Evolutionary conservation across 345 rosid species (phyloP).

Genomic region (Dimocarpus longan): DNA sequence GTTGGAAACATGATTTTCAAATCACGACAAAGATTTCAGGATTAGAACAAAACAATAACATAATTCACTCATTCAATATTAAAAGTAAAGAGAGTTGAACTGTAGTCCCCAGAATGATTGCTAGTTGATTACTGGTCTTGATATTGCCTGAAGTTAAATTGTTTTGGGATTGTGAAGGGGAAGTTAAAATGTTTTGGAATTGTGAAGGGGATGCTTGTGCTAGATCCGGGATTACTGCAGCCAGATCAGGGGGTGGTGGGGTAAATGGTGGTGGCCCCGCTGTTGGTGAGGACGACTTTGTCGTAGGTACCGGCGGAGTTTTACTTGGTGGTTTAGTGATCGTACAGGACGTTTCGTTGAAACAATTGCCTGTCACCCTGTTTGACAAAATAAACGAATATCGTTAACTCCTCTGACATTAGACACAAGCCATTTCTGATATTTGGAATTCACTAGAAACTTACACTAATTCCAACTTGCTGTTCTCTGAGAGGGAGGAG

Average conservation of each 20-base stretch:
- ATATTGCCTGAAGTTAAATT: not conserved
- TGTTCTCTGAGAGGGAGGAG: conserved; percentile 17
- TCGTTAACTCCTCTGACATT: not conserved
- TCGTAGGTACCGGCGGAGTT: not conserved
- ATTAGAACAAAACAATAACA: not conserved
- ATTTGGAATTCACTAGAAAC: not conserved
- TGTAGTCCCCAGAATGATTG: not conserved
- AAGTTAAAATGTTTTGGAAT: not conserved
- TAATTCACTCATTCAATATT: too few species aligned
- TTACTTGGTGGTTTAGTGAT: not conserved
- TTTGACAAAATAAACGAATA: not conserved
- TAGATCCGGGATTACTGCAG: not conserved
- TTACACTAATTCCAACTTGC: conserved; percentile 22
- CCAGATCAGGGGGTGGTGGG: not conserved
- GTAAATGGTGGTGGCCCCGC: too few species aligned
- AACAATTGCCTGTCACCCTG: conserved; percentile 5
- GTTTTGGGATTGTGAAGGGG: too few species aligned
- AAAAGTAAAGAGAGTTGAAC: not conserved
- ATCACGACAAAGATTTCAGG: not conserved
- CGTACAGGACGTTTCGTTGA: not conserved
- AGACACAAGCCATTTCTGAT: not conserved
- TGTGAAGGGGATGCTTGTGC: not conserved
- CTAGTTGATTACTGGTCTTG: not conserved
- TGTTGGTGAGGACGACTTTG: too few species aligned
- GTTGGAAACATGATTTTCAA: not conserved